These are phyloP conservation scores for Durio zibethinus DNA, from an alignment of 345 rosid genomes.

Conservation along the genomic window DNA sequence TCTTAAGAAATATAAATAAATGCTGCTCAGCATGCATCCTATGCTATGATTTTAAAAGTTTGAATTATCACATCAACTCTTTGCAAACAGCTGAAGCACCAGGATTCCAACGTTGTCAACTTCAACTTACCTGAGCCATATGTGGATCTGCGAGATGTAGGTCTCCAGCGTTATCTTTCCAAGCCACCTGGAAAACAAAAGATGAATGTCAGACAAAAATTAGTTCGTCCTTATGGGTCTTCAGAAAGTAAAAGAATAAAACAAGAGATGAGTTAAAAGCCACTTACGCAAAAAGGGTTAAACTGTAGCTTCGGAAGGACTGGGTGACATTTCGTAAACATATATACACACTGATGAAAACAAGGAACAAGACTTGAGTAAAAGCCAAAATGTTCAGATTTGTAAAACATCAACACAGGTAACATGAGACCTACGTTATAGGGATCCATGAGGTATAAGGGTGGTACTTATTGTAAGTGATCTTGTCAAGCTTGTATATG, in stretches of 20 bases:
- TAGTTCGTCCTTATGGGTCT: not conserved
- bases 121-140: conserved; percentile 84
- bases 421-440: conserved; percentile 62
- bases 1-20: not conserved
- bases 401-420: conserved; percentile 13
- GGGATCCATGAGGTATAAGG: conserved; percentile 99
- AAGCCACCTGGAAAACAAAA: conserved; percentile 60
- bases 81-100: not conserved
- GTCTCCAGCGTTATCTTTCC: conserved; percentile 91
- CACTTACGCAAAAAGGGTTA: conserved; percentile 93
- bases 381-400: not conserved
- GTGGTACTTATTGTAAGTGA: conserved; percentile 90
- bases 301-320: conserved; percentile 74
- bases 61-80: not conserved
- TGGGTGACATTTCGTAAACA: conserved; percentile 88
- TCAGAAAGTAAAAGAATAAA: not conserved
- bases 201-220: not conserved
- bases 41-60: not conserved
- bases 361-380: conserved; percentile 9
- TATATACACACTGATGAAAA: conserved; percentile 72
- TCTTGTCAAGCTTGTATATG: conserved; percentile 90
- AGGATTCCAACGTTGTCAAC: not conserved
- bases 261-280: conserved; percentile 6
- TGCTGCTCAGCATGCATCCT: not conserved
- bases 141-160: conserved; percentile 86